A percentile compares a stretch with the other conserved stretches of the same genome.
Conservation (phyloP, 805 yeast species). For the Barnettozyma californica region DNA sequence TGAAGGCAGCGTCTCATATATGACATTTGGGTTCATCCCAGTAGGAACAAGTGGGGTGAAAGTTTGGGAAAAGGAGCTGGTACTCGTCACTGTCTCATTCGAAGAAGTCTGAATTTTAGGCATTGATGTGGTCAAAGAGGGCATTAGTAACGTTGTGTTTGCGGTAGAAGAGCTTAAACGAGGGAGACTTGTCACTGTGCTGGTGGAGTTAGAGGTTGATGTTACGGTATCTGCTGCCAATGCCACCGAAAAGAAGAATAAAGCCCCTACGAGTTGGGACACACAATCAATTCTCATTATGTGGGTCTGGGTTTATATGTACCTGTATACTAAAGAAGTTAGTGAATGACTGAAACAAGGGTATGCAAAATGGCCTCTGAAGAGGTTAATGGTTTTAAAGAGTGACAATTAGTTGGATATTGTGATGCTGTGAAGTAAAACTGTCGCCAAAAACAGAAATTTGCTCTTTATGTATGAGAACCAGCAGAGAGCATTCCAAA, state of each 20-base stretch:
- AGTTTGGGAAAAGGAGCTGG: constrained; percentile 13
- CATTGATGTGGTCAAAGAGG: background rate
- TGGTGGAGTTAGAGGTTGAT: background rate
- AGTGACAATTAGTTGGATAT: background rate
- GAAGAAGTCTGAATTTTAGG: constrained; percentile 5
- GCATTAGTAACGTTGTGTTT: background rate
- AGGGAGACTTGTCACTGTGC: background rate
- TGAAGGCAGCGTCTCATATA: constrained; percentile 41
- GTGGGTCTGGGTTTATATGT: background rate
- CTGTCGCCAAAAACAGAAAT: background rate
- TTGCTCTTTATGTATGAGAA: background rate
- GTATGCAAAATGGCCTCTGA: background rate
- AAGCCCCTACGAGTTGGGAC: background rate
- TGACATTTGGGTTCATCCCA: constrained; percentile 49
- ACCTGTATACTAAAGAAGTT: background rate
- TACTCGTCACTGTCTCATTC: constrained; percentile 9
- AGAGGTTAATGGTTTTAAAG: background rate
- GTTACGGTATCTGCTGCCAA: background rate
- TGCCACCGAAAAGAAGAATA: background rate
- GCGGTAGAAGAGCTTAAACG: background rate
- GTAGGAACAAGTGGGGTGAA: constrained; percentile 25
- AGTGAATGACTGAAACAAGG: background rate
- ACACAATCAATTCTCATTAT: background rate
- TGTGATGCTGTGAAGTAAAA: background rate
- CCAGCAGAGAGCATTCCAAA: background rate